Base-by-base conservation (phyloP, 1,139 yeast species). In the Candida buenavistaensis region DNA sequence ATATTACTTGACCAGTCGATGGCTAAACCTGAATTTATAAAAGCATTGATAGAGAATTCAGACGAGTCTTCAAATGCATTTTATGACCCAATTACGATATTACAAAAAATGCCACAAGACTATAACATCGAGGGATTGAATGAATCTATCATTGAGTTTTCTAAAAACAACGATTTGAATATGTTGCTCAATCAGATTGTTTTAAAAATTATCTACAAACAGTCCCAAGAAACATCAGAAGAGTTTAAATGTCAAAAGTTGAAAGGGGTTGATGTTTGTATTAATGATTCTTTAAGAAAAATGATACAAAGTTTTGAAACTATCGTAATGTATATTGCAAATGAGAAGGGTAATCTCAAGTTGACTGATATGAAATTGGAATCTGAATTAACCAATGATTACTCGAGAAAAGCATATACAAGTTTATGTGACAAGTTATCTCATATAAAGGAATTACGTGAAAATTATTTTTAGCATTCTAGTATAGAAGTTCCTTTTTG, bases 1-100 rank as follows among this genome's bases (percentile, higher is more conserved):
- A 78, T 80, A 30, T 66, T 92, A 40, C 62, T 90, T 9, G 79
- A 77, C 12, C 80, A 82, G 54, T 82, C 96, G 13, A 71, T 82
- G 63, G 70, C 73, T 28, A 80, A 80, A 47, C 94, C 96, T 0
- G 66, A 68, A 11, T 89, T 87, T 53, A 82, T 90, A 36, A 77
- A 78, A 43, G 84, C 86, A 3, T 66, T 92, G 33, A 72, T 92
- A 38, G 82, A 84, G 43, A 70, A 78, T 36, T 80, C 86, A 1
- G 85, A 84, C 43, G 82, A 79, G 27, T 67, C 64, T 30, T 58
- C 70, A 3, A 59, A 56, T 39, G 55, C 60, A 19, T 69, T 53
- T 37, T 80, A 88, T 39, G 84, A 84, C 47, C 89, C 95, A 0
- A 70, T 82, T 8, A 72, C 75, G 1, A 80, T 90, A 10, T 64